phyloP scores from a whole-genome alignment of 495 filamentous ascomycete species.

The Trichoderma gamsii region DNA sequence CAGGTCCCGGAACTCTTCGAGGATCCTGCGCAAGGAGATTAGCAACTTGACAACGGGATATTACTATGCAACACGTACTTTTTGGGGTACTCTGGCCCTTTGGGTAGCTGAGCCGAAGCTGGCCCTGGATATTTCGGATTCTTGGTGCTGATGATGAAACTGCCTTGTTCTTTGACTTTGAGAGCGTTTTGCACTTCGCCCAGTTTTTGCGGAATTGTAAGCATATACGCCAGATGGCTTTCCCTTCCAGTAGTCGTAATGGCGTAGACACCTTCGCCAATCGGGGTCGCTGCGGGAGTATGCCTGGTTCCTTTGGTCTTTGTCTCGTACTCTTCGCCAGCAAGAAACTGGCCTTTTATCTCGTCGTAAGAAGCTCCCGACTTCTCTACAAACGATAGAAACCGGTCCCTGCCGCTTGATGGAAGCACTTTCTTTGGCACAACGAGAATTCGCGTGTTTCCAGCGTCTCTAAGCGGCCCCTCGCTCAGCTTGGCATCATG shows the following conservation, averaged over 20 bases:
- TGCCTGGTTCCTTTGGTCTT: slow-evolving; percentile 70
- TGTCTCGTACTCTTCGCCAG: slow-evolving; percentile 63
- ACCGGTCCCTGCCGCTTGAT: slow-evolving; percentile 60
- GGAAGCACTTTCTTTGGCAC: slow-evolving; percentile 87
- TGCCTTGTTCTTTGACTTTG: slow-evolving; percentile 64
- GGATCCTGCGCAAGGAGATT: slow-evolving; percentile 41
- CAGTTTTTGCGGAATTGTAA: slow-evolving; percentile 68
- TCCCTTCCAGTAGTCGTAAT: slow-evolving; percentile 65
- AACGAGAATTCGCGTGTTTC: slow-evolving; percentile 64
- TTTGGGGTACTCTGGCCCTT: slow-evolving; percentile 44
- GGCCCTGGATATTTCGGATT: slow-evolving; percentile 53
- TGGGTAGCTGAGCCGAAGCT: slow-evolving; percentile 51
- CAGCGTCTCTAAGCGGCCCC: slow-evolving; percentile 57
- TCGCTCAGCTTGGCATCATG: slow-evolving; percentile 58
- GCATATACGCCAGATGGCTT: slow-evolving; percentile 73
- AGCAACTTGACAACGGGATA: background rate
- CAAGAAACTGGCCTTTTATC: slow-evolving; percentile 67
- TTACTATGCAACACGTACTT: slow-evolving; percentile 10
- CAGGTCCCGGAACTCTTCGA: slow-evolving; percentile 65
- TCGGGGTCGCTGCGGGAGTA: slow-evolving; percentile 61
- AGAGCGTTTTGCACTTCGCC: slow-evolving; percentile 72
- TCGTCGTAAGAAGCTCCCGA: slow-evolving; percentile 56
- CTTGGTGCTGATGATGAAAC: slow-evolving; percentile 72
- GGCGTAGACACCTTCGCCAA: slow-evolving; percentile 83
- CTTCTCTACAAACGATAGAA: slow-evolving; percentile 84